Evolutionary conservation across 441 rosid genomes (phyloP).

Genomic region (Erodium texanum): DNA sequence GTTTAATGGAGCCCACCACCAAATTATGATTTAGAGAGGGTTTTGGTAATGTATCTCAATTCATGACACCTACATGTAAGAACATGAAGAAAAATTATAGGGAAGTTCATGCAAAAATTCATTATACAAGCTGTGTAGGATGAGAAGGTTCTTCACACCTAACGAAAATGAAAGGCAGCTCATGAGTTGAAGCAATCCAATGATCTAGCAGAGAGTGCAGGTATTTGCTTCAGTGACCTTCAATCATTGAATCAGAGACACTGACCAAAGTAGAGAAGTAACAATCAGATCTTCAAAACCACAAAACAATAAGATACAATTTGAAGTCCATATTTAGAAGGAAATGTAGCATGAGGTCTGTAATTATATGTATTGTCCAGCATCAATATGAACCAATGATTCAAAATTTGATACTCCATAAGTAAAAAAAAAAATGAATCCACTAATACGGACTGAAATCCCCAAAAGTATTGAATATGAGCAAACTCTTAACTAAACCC

Average conservation of each 20-base stretch:
- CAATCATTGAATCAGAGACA: constrained; percentile 15
- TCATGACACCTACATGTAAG: constrained; percentile 27
- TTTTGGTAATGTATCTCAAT: constrained; percentile 12
- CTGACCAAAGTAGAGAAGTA: constrained; percentile 6
- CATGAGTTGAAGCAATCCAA: constrained; percentile 19
- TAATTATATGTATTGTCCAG: no score
- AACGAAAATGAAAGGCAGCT: constrained; percentile 15
- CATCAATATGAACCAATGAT: not conserved
- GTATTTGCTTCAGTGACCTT: constrained; percentile 11
- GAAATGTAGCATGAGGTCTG: not conserved
- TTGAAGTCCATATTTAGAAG: not conserved
- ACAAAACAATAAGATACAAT: not conserved
- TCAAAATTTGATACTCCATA: not conserved
- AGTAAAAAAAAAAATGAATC: not conserved
- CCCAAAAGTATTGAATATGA: constrained; percentile 16
- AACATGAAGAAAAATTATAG: constrained; percentile 17
- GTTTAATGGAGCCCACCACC: constrained; percentile 15
- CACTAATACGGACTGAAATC: not conserved
- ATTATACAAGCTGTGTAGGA: constrained; percentile 6
- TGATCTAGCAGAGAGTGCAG: constrained; percentile 15
- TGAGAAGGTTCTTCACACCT: not conserved
- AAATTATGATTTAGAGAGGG: constrained; percentile 7
- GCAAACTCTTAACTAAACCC: not conserved
- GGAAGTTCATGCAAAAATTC: constrained; percentile 14
- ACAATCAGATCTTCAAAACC: constrained; percentile 23